Evolutionary conservation across 805 yeast species (phyloP).

Genomic region (Komagataella kurtzmanii): DNA sequence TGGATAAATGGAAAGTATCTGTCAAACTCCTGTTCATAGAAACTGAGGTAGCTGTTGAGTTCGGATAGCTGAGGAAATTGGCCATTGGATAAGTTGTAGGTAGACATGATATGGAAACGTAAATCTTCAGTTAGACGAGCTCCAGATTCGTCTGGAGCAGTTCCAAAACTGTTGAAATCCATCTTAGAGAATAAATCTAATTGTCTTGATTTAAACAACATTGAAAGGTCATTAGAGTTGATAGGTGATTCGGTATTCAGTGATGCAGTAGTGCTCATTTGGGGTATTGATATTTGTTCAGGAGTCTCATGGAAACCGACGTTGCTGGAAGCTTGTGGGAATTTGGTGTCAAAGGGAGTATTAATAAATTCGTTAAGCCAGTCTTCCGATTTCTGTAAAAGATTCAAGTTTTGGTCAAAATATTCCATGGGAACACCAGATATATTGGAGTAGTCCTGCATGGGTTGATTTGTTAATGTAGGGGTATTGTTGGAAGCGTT

Average conservation of each 20-base stretch:
- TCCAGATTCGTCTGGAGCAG: slow-evolving; percentile 10
- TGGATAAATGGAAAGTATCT: slow-evolving; percentile 79
- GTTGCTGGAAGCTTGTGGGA: slow-evolving; percentile 36
- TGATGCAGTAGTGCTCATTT: slow-evolving; percentile 10
- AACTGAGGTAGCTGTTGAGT: slow-evolving; percentile 59
- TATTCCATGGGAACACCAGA: neutral
- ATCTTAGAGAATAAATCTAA: slow-evolving; percentile 46
- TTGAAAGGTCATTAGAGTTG: slow-evolving; percentile 34
- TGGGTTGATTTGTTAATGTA: neutral
- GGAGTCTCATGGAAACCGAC: slow-evolving; percentile 43
- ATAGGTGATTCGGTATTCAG: slow-evolving; percentile 7
- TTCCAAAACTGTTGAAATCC: slow-evolving; percentile 13
- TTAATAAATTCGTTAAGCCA: slow-evolving; percentile 64
- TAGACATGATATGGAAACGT: slow-evolving; percentile 36
- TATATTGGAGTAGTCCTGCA: neutral
- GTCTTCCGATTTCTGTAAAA: slow-evolving; percentile 21
- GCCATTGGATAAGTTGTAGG: slow-evolving; percentile 37
- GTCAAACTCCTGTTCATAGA: slow-evolving; percentile 69
- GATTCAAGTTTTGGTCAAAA: neutral
- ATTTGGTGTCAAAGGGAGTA: slow-evolving; percentile 49
- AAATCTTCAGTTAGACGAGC: slow-evolving; percentile 33
- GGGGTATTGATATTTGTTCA: slow-evolving; percentile 2
- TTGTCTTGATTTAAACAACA: slow-evolving; percentile 52
- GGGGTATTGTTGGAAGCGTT: neutral
- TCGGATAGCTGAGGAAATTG: slow-evolving; percentile 71